These are phyloP conservation scores for Aspergillus wentii DNA, from an alignment of 495 filamentous ascomycete species.

Conservation along the genomic window DNA sequence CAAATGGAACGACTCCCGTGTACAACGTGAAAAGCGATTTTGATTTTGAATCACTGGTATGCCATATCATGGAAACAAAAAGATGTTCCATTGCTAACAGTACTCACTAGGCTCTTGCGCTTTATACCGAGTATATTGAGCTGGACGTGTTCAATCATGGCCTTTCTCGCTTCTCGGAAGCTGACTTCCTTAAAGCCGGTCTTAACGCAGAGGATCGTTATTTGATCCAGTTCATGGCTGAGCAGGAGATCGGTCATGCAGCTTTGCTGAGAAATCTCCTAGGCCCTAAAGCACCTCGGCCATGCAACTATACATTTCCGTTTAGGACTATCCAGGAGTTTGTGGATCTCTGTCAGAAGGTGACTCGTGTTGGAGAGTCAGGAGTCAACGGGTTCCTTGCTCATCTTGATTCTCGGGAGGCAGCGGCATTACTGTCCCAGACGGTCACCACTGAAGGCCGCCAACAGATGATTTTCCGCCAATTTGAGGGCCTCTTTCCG, in stretches of 20 bases:
- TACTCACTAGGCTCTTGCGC: slow-evolving; percentile 45
- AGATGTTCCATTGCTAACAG: slow-evolving; percentile 23
- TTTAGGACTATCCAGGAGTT: slow-evolving; percentile 72
- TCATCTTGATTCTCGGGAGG: slow-evolving; percentile 74
- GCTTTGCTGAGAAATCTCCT: slow-evolving; percentile 79
- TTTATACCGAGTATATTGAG: slow-evolving; percentile 87
- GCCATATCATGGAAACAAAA: background rate
- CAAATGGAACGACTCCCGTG: slow-evolving; percentile 69
- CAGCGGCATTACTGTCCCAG: slow-evolving; percentile 66
- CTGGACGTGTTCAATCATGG: slow-evolving; percentile 83
- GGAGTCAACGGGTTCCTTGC: slow-evolving; percentile 82
- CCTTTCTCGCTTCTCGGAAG: slow-evolving; percentile 60
- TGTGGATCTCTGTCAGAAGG: slow-evolving; percentile 80
- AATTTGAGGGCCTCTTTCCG: slow-evolving; percentile 78
- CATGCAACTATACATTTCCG: slow-evolving; percentile 82
- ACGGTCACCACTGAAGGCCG: slow-evolving; percentile 80
- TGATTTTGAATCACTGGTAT: slow-evolving; percentile 64
- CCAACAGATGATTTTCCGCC: slow-evolving; percentile 85
- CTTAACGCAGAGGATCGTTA: slow-evolving; percentile 63
- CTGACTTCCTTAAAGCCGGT: slow-evolving; percentile 66
- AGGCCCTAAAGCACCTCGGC: slow-evolving; percentile 57
- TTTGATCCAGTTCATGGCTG: slow-evolving; percentile 78
- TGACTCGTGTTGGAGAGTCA: slow-evolving; percentile 77
- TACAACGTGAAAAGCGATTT: slow-evolving; percentile 71
- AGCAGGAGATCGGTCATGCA: slow-evolving; percentile 80